A percentile compares a stretch with the other conserved stretches of the same genome.
phyloP scores from a whole-genome alignment of 768 basidiomycete genomes.

The Boletus rubescentipes region DNA sequence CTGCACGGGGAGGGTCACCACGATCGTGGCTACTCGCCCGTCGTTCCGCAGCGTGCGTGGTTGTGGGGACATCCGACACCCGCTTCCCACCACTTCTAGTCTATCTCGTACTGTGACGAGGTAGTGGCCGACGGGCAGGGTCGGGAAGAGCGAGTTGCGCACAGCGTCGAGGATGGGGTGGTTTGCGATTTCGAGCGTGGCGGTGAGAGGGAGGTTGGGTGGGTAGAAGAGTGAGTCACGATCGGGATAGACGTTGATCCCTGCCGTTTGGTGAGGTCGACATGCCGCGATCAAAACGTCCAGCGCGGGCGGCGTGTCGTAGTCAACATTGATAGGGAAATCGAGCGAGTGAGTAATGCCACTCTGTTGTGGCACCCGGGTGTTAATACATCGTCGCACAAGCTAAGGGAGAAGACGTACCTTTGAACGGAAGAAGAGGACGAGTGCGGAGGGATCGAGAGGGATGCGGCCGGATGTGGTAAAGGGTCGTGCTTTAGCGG shows the following conservation, averaged over 20 bases:
- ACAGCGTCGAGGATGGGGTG: conserved; percentile 81
- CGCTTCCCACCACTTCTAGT: conserved; percentile 64
- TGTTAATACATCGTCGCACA: background rate
- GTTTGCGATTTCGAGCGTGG: conserved; percentile 77
- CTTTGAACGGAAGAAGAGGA: conserved; percentile 79
- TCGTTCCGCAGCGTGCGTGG: conserved; percentile 56
- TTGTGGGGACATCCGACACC: conserved; percentile 58
- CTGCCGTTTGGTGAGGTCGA: conserved; percentile 59
- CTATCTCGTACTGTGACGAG: conserved; percentile 67
- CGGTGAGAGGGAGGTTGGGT: conserved; percentile 65
- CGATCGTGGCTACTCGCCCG: conserved; percentile 68
- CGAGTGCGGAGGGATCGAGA: conserved; percentile 62
- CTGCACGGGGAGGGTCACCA: conserved; percentile 72
- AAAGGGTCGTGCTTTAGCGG: conserved; percentile 61
- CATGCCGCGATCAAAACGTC: conserved; percentile 78
- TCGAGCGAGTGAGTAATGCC: conserved; percentile 79
- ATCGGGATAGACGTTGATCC: conserved; percentile 51
- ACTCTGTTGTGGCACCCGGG: conserved; percentile 41
- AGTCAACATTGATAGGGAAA: conserved; percentile 77
- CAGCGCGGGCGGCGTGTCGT: conserved; percentile 72
- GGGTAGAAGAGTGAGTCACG: conserved; percentile 74
- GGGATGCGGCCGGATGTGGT: conserved; percentile 68
- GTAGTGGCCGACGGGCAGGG: conserved; percentile 65
- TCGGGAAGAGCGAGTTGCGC: conserved; percentile 69
- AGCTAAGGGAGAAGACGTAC: conserved; percentile 35